phyloP scores from a whole-genome alignment of 768 basidiomycete genomes.

The Mycena maculata region DNA sequence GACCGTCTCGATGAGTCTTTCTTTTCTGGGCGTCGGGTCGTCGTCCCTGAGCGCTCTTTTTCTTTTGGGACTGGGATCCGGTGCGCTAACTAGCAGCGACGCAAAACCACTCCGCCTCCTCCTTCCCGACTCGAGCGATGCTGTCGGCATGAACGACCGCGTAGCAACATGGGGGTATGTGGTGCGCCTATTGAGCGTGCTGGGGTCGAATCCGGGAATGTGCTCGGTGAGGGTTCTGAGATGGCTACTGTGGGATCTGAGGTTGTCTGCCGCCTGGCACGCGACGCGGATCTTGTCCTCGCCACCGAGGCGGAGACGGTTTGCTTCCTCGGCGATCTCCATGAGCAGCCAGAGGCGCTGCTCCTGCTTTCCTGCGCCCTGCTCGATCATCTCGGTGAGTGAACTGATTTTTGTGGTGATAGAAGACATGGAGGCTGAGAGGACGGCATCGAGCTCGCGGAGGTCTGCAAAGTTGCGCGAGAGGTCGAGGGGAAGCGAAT shows the following conservation, averaged over 20 bases:
- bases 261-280: constrained; percentile 89
- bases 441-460: constrained; percentile 97
- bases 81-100: constrained; percentile 62
- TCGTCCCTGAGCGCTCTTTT: constrained; percentile 71
- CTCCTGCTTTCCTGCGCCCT: constrained; percentile 65
- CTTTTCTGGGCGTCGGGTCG: constrained; percentile 78
- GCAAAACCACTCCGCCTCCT: constrained; percentile 68
- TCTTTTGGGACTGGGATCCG: constrained; percentile 76
- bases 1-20: constrained; percentile 58
- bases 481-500: constrained; percentile 93
- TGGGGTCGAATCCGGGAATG: constrained; percentile 72
- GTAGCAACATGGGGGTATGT: constrained; percentile 82
- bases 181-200: constrained; percentile 69
- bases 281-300: constrained; percentile 99
- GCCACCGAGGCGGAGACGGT: constrained; percentile 89
- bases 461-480: constrained; percentile 96
- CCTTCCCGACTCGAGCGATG: constrained; percentile 71
- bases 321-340: constrained; percentile 95
- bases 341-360: constrained; percentile 88
- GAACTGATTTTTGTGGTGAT: constrained; percentile 84
- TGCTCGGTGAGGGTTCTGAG: constrained; percentile 71
- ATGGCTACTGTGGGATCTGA: constrained; percentile 73
- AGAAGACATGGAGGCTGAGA: constrained; percentile 85
- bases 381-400: constrained; percentile 83
- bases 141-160: constrained; percentile 72